Conservation (phyloP, 306 rosid genomes). For the Quercus alba region DNA sequence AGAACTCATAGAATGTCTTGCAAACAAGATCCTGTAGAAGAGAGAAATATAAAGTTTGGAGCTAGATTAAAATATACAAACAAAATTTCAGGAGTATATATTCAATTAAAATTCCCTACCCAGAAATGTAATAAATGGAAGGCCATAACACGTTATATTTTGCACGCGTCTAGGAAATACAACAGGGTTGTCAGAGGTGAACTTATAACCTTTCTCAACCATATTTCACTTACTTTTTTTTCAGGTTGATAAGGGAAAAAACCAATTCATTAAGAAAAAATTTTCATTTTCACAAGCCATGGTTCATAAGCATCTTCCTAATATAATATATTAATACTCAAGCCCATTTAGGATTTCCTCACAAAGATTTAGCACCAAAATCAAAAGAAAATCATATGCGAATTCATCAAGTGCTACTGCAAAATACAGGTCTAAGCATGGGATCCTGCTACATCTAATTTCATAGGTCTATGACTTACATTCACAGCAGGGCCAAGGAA, state of each 20-base stretch:
- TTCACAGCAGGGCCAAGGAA: not conserved
- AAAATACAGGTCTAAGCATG: not conserved
- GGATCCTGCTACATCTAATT: not conserved
- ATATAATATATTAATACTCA: not conserved
- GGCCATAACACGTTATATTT: not conserved
- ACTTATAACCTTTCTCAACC: not conserved
- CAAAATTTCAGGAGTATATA: not conserved
- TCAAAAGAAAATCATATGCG: not conserved
- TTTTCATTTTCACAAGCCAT: not conserved
- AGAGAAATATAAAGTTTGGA: slow-evolving; percentile 20
- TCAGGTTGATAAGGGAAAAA: not conserved
- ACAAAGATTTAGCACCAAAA: not conserved
- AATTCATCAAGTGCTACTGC: not conserved
- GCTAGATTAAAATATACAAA: slow-evolving; percentile 2
- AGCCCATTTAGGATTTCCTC: not conserved
- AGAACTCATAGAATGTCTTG: slow-evolving; percentile 93
- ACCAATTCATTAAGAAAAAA: not conserved
- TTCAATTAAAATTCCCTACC: not conserved
- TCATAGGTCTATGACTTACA: not conserved
- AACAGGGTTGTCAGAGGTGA: not conserved
- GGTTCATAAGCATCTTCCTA: not conserved
- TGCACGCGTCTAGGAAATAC: not conserved
- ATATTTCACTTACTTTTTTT: not conserved
- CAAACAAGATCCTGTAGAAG: slow-evolving; percentile 86
- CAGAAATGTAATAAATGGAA: not conserved